These are phyloP conservation scores for Amylocarpus encephaloides DNA, from an alignment of 2,329 filamentous ascomycete genomes.

Conservation along the genomic window DNA sequence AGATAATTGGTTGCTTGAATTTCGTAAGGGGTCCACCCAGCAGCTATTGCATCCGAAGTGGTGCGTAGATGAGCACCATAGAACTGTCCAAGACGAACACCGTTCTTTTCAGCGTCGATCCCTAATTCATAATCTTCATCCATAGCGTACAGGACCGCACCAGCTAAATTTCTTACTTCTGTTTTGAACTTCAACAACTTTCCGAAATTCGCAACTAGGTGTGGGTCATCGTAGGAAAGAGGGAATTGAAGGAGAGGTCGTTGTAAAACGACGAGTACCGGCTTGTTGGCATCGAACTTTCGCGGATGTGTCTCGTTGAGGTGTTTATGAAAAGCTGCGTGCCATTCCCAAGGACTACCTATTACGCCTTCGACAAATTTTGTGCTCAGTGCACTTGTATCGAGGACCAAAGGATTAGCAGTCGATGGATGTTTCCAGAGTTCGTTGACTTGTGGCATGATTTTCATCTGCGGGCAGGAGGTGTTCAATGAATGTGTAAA, in stretches of 20 bases:
- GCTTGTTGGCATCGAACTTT: slow-evolving; percentile 2
- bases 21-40: slow-evolving; percentile 32
- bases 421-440: slow-evolving; percentile 14
- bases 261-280: slow-evolving; percentile 10
- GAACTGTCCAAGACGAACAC: slow-evolving; percentile 28
- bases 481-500: slow-evolving; percentile 14
- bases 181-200: slow-evolving; percentile 32
- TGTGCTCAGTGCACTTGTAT: slow-evolving; percentile 2
- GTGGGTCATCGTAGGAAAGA: slow-evolving; percentile 26
- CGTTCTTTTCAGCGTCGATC: slow-evolving; percentile 25
- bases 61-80: slow-evolving; percentile 36
- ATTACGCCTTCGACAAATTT: slow-evolving; percentile 4
- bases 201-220: slow-evolving; percentile 34
- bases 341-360: slow-evolving; percentile 11
- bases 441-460: slow-evolving; percentile 15
- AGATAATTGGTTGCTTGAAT: slow-evolving; percentile 33
- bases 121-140: slow-evolving; percentile 23
- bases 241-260: slow-evolving; percentile 29
- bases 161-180: slow-evolving; percentile 27
- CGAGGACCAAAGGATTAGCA: slow-evolving; percentile 1
- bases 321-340: slow-evolving; percentile 10
- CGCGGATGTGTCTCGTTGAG: slow-evolving; percentile 3
- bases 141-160: slow-evolving; percentile 30
- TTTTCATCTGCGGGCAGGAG: slow-evolving; percentile 18
- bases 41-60: slow-evolving; percentile 31